These are phyloP conservation scores for Leucocoprinus leucothites DNA, from an alignment of 768 basidiomycete species.

Conservation along the genomic window DNA sequence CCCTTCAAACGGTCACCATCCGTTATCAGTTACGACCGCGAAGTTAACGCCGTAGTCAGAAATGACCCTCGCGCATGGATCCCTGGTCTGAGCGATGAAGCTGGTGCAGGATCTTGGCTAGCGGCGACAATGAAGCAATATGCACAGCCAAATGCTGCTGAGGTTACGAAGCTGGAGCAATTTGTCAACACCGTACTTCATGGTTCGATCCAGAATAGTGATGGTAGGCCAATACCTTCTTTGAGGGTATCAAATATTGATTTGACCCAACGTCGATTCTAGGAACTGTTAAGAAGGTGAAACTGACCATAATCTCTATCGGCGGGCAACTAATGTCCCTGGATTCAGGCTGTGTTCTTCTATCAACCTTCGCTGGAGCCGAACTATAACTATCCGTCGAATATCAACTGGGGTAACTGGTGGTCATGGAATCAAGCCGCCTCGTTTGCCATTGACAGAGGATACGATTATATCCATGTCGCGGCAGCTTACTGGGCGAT, in stretches of 20 bases:
- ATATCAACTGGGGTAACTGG: constrained; percentile 50
- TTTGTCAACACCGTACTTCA: constrained; percentile 44
- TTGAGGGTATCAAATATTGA: neutral
- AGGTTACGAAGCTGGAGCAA: constrained; percentile 49
- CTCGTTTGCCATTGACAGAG: constrained; percentile 45
- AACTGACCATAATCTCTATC: neutral
- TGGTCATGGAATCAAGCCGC: constrained; percentile 54
- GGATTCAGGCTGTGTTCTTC: constrained; percentile 43
- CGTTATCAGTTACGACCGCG: constrained; percentile 51
- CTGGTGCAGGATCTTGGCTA: constrained; percentile 57
- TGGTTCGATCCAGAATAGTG: constrained; percentile 48
- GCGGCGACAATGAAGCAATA: constrained; percentile 57
- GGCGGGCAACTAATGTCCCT: neutral
- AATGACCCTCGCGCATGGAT: constrained; percentile 58
- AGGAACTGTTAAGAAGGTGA: constrained; percentile 54
- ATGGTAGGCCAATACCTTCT: constrained; percentile 27
- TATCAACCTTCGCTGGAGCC: constrained; percentile 45
- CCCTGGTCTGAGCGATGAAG: constrained; percentile 57
- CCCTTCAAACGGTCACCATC: constrained; percentile 53
- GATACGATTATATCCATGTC: constrained; percentile 52
- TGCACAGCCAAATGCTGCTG: constrained; percentile 49
- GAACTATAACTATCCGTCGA: constrained; percentile 44
- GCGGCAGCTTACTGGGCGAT: constrained; percentile 52
- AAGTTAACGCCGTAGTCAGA: constrained; percentile 44
- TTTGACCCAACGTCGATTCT: neutral